phyloP scores from a whole-genome alignment of 2,329 filamentous ascomycete genomes.

The Dactylonectria macrodidyma region DNA sequence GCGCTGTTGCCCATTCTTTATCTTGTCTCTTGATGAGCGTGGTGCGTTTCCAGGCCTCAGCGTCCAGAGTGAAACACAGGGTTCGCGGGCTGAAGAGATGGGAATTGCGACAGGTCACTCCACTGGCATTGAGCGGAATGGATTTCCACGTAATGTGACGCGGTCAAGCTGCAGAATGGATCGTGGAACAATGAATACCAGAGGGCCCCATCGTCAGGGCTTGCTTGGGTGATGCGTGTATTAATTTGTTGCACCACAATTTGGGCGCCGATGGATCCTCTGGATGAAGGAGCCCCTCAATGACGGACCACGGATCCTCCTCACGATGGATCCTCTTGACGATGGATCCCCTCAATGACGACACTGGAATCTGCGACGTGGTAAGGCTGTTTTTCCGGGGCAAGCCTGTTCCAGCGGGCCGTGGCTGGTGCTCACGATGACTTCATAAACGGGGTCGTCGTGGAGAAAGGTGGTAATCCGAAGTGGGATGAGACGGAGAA shows the following conservation, averaged over 20 bases:
- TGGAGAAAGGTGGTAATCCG: not conserved
- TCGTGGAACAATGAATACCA: not conserved
- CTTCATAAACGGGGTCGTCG: not conserved
- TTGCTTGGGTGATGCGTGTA: not conserved
- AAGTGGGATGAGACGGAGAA: not conserved
- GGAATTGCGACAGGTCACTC: not conserved
- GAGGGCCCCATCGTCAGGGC: not conserved
- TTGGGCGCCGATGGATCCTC: constrained; percentile 1
- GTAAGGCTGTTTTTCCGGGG: constrained; percentile 12
- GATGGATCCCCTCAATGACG: not conserved
- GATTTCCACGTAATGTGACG: constrained; percentile 16
- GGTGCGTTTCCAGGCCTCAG: constrained; percentile 5
- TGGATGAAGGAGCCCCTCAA: not conserved
- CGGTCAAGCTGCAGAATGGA: not conserved
- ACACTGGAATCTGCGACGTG: not conserved
- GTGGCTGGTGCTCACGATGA: not conserved
- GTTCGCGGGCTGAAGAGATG: constrained; percentile 5
- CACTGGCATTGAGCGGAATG: not conserved
- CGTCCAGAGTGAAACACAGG: constrained; percentile 14
- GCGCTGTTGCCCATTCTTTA: no score
- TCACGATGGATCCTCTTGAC: not conserved
- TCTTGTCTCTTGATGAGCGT: not conserved
- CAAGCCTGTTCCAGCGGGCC: constrained; percentile 2
- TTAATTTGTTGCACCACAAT: not conserved
- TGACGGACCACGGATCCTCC: not conserved